Base-by-base conservation (phyloP, 345 rosid genomes). In the Eucalyptus albens region DNA sequence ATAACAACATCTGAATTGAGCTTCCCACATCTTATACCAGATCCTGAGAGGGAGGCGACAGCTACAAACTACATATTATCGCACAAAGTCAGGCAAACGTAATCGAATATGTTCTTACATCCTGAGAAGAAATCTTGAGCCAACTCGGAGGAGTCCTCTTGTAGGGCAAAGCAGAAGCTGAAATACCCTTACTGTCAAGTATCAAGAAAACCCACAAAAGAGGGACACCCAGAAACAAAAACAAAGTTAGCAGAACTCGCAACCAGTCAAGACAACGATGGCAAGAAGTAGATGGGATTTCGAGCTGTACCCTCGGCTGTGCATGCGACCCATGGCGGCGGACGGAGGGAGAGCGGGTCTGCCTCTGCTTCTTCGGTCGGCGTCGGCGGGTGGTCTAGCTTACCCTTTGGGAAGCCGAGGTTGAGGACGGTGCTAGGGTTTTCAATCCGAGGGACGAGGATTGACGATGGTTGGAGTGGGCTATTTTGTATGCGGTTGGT, bases 291-390 rank as follows among this genome's bases (percentile, higher is more conserved):
- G 55, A 87, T 19, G 12, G 11, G 45, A 12, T 6, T 37, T 37
- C 55, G 33, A 22, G 81, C 67, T 92, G 82, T 89, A 95, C 99
- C 98, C 99, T 87, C 96, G 88, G 86, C 95, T 92, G 89, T 97
- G 99, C 99, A 97, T 97, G 88, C 99, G 97, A 89, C 98, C 99
- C 98, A 96, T 97, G 94, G 92, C 88, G 89, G 91, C 92, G 45
- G 29, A 19, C 56, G 55, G 7, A 77, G 16, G 85, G 27, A 7
- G 47, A 21, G 47, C 15, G 47, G 15, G 14, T 11, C 85, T 17
- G 85, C 85, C 47, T 22, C 85, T 77, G 85, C 29, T 77, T 40
- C 85, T 40, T 40, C 85, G 85, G 85, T 9, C 47, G 47, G 85
- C 85, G 85, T 40, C 85, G 85, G 85, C 85, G 85, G 82, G 47